Evolutionary conservation across 306 rosid genomes (phyloP), one percentile per base, ranked within the genome.

Genomic region (Dicorynia guianensis): DNA sequence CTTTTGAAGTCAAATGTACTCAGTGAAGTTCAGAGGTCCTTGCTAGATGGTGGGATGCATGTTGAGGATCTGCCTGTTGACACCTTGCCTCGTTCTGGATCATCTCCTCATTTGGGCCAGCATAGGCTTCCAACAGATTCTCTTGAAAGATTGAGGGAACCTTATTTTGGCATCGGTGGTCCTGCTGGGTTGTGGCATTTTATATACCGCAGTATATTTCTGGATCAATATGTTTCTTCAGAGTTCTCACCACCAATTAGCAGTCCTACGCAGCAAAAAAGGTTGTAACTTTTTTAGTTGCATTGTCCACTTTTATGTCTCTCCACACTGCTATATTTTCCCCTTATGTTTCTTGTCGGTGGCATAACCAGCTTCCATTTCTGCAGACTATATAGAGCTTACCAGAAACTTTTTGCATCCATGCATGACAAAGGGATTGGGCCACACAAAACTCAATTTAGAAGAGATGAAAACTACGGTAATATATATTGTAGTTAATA

Each of bases 151-250:
- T 85, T 92, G 74, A 77, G 68, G 77, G 97, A 89, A 78, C 54
- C 85, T 57, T 72, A 79, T 87, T 81, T 58, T 79, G 89, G 81
- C 12, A 77, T 85, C 50, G 97, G 93, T 5, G 97, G 99, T 63
- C 99, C 97, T 57, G 83, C 92, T 76, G 99, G 99, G 64, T 87
- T 95, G 76, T 95, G 97, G 97, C 97, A 95, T 90, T 95, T 95
- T 81, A 90, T 95, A 17, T 95, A 95, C 76, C 92, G 96, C 40
- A 95, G 99, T 85, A 82, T 95, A 84, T 95, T 75, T 88, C 80
- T 95, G 58, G 97, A 95, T 80, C 99, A 95, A 75, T 95, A 95
- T 56, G 97, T 95, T 18, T 87, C 97, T 61, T 92, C 97, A 8
- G 99, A 90, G 86, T 95, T 95, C 78, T 75, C 97, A 39, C 71